Evolutionary conservation across 768 basidiomycete species (phyloP), one percentile per base, ranked within the genome.

Genomic region (Collybia sordida): DNA sequence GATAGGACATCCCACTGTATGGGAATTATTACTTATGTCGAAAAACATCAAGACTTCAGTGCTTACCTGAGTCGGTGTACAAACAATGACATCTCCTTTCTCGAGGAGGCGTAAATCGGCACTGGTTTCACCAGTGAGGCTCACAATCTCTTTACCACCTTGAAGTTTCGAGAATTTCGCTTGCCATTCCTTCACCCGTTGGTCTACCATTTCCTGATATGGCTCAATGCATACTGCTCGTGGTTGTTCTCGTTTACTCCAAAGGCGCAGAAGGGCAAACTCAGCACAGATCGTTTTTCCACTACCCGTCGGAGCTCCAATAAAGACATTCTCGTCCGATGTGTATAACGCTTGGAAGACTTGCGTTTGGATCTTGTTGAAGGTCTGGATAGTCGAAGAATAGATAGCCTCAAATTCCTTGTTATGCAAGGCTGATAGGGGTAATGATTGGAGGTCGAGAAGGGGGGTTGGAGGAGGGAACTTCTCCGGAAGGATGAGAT

Each of bases 341-440:
- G 91, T 93, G 66, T 98, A 99, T 0, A 99, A 77, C 0, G 96
- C 95, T 59, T 98, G 94, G 86, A 99, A 98, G 39, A 97, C 95
- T 68, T 98, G 97, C 0, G 93, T 98, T 65, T 98, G 97, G 53
- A 98, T 98, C 70, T 98, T 99, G 81, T 98, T 98, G 78, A 98
- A 98, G 0, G 83, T 85, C 53, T 83, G 78, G 55, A 98, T 85
- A 0, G 82, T 82, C 15, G 79, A 81, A 1, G 84, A 81, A 66
- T 98, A 99, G 37, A 98, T 81, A 1, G 78, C 76, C 65, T 98
- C 93, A 57, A 86, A 98, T 53, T 94, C 91, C 60, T 87, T 84
- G 78, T 97, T 97, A 67, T 96, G 93, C 3, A 99, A 75, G 0
- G 94, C 95, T 0, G 90, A 85, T 12, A 97, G 76, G 0, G 97